Conservation (phyloP, 345 rosid genomes). For the Capsella bursapastoris region DNA sequence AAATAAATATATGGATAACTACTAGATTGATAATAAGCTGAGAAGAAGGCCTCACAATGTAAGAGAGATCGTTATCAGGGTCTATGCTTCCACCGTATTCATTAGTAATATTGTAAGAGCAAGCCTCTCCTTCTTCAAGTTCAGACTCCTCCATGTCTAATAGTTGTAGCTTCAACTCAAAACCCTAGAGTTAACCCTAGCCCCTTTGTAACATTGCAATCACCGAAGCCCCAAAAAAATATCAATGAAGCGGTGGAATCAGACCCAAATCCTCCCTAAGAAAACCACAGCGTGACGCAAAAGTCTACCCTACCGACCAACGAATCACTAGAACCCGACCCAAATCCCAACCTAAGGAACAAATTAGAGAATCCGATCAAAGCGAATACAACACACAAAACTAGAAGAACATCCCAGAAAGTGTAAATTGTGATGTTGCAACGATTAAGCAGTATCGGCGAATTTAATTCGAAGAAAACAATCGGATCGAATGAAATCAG, state of each 20-base stretch:
- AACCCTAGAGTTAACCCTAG: constrained; percentile 50
- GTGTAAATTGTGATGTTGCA: neutral
- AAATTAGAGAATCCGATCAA: constrained; percentile 29
- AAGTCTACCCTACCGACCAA: constrained; percentile 5
- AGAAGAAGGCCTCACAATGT: constrained; percentile 63
- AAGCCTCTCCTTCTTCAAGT: constrained; percentile 84
- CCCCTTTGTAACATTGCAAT: constrained; percentile 54
- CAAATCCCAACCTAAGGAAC: constrained; percentile 19
- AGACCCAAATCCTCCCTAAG: constrained; percentile 35
- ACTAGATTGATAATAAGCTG: neutral
- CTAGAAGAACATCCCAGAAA: constrained; percentile 35
- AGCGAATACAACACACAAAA: constrained; percentile 26
- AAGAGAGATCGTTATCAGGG: constrained; percentile 79
- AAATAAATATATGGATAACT: neutral
- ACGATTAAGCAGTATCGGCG: constrained; percentile 4
- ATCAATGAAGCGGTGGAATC: constrained; percentile 35
- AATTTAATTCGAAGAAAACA: constrained; percentile 8
- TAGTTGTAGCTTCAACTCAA: constrained; percentile 35
- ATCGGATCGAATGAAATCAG: too few species aligned
- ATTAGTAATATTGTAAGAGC: constrained; percentile 57
- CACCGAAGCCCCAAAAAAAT: constrained; percentile 37
- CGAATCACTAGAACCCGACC: constrained; percentile 9
- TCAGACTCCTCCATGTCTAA: constrained; percentile 62
- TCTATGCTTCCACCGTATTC: constrained; percentile 58
- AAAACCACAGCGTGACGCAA: constrained; percentile 15